These are phyloP conservation scores for Tolypocladium inflatum DNA, from an alignment of 2,329 filamentous ascomycete species.

Conservation along the genomic window DNA sequence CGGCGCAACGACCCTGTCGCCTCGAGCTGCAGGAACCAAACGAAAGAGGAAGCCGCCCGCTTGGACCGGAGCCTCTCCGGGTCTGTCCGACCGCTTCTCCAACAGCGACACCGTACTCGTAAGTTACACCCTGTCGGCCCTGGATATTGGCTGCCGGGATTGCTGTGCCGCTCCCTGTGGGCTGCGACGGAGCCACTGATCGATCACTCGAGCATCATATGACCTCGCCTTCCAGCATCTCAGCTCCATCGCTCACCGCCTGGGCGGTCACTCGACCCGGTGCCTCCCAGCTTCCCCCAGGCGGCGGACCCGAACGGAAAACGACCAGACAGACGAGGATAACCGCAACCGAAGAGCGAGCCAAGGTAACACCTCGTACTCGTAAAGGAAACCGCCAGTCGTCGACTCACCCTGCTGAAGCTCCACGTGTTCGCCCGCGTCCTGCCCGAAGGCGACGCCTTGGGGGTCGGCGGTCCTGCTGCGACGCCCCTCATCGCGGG, in stretches of 20 bases:
- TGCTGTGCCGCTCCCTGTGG: background rate
- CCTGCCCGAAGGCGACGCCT: conserved; percentile 14
- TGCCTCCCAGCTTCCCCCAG: background rate
- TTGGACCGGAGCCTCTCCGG: background rate
- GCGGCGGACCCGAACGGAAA: background rate
- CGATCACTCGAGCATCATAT: background rate
- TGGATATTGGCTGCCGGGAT: background rate
- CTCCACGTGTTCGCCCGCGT: conserved; percentile 28
- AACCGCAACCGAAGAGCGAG: background rate
- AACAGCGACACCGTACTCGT: too few relatives aligned
- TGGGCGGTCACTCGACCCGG: background rate
- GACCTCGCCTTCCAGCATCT: background rate
- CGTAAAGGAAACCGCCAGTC: background rate
- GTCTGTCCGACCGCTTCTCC: background rate
- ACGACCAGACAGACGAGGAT: background rate
- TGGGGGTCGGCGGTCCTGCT: conserved; percentile 22
- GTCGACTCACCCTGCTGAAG: conserved; percentile 27
- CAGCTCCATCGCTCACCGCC: background rate
- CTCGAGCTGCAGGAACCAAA: background rate
- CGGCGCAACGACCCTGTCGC: background rate
- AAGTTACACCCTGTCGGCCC: too few relatives aligned
- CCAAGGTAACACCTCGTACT: too few relatives aligned
- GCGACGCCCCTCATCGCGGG: conserved; percentile 22
- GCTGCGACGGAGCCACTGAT: background rate
- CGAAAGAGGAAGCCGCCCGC: too few relatives aligned